A percentile compares a stretch with the other conserved stretches of the same genome.
These are phyloP conservation scores for Petunia secreta DNA, from an alignment of 257 asterid species.

Conservation along the genomic window DNA sequence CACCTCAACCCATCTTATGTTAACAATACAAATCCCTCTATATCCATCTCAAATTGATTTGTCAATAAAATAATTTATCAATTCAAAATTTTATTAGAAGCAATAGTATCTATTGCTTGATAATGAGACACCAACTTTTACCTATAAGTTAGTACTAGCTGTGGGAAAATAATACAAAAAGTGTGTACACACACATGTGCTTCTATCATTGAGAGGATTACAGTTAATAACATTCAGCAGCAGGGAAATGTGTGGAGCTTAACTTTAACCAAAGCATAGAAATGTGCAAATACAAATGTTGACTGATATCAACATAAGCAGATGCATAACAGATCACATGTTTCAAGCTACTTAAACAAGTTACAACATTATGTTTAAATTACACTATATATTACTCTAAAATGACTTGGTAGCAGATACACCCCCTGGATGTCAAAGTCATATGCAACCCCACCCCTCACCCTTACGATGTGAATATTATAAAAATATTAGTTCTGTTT, in stretches of 20 bases:
- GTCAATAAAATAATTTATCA: too few relatives aligned
- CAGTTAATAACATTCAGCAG: background rate
- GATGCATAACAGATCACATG: background rate
- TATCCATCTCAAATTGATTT: too few relatives aligned
- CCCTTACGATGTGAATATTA: background rate
- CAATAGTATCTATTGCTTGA: too few relatives aligned
- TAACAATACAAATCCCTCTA: too few relatives aligned
- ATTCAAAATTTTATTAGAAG: too few relatives aligned
- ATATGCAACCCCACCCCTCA: background rate
- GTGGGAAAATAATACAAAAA: too few relatives aligned
- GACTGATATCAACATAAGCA: background rate
- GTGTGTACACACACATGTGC: too few relatives aligned
- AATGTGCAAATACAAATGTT: background rate
- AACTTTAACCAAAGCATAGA: slow-evolving; percentile 9
- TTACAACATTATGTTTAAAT: background rate
- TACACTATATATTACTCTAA: background rate
- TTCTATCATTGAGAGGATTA: background rate
- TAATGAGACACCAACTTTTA: too few relatives aligned
- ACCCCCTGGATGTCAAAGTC: background rate
- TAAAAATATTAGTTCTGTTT: background rate
- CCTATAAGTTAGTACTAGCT: too few relatives aligned
- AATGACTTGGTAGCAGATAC: background rate
- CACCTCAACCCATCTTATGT: too few relatives aligned
- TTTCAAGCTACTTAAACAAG: background rate
- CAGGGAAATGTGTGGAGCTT: slow-evolving; percentile 6